Base-by-base conservation (phyloP, 768 basidiomycete genomes). In the Tylopilus subfusipes region DNA sequence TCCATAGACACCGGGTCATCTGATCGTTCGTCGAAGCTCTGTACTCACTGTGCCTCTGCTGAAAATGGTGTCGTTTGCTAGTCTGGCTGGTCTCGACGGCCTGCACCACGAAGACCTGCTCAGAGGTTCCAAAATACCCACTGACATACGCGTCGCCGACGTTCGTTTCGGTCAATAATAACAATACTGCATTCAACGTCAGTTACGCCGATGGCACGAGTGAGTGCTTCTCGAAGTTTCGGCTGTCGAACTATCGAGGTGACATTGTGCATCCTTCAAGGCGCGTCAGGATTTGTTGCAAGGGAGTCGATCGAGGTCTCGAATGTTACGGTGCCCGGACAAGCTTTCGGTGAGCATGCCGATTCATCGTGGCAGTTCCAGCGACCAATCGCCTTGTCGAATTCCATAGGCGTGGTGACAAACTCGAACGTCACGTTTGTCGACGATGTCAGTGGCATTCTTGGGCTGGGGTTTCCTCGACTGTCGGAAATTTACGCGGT, bases 381-480 rank as follows among this genome's bases (percentile, higher is more conserved):
- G 31, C 46, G 13, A 56, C 40, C n/a, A 29, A 62, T 19, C 33
- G n/a, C 33, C 42, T 16, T 16, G 22, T 34, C 42, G 13, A n/a
- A 44, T 27, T 19, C 16, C 14, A 21, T 42, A 90, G 88, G 82
- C 18, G 63, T 90, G 45, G 76, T 85, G 38, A 82, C 81, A 2
- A 67, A 77, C 38, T 82, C 82, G 21, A 87, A 86, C 63, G 76
- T 90, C 31, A 76, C 81, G 16, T 71, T 91, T 57, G 71, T 72
- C 11, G 82, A 88, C 62, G 67, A 85, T 45, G 74, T 83, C 9
- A 91, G 87, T 54, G 90, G 90, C 3, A 70, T 92, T 34, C 63
- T 92, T 21, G 90, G 90, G 21, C 72, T 92, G 27, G 88, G 90
- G 1, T 92, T 92, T 68, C 77, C 87, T 25, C 78, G 88, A 21